These are phyloP conservation scores for Nannizzia gypsea DNA, from an alignment of 2,329 filamentous ascomycete species.

Conservation along the genomic window DNA sequence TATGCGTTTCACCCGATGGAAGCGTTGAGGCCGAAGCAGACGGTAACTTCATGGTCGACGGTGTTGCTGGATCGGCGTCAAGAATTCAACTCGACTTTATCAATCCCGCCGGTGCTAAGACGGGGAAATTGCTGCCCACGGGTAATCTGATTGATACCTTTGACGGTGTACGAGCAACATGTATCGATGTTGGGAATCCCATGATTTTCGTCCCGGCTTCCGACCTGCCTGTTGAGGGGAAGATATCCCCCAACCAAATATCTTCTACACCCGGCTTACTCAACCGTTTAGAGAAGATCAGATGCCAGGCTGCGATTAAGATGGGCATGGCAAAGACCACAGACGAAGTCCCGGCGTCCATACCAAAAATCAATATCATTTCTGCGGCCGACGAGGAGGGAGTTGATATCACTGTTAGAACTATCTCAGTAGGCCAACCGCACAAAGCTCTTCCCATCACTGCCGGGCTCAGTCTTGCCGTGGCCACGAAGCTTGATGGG, in stretches of 20 bases:
- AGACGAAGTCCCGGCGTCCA: slow-evolving; percentile 41
- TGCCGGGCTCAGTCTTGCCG: slow-evolving; percentile 40
- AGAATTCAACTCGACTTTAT: slow-evolving; percentile 50
- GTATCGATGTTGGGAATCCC: slow-evolving; percentile 54
- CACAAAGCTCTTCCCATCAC: slow-evolving; percentile 48
- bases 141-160: slow-evolving; percentile 44
- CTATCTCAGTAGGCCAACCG: slow-evolving; percentile 45
- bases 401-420: slow-evolving; percentile 35
- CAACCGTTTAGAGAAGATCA: slow-evolving; percentile 43
- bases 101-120: slow-evolving; percentile 52
- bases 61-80: slow-evolving; percentile 48
- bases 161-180: slow-evolving; percentile 40
- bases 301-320: slow-evolving; percentile 43
- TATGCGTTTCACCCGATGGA: slow-evolving; percentile 20
- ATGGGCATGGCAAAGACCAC: slow-evolving; percentile 48
- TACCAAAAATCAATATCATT: slow-evolving; percentile 54
- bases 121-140: slow-evolving; percentile 50
- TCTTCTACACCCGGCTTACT: slow-evolving; percentile 37
- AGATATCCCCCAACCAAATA: slow-evolving; percentile 44
- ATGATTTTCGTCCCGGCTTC: slow-evolving; percentile 49
- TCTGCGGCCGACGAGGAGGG: slow-evolving; percentile 25
- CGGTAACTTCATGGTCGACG: slow-evolving; percentile 52
- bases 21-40: slow-evolving; percentile 38
- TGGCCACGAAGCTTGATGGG: slow-evolving; percentile 37
- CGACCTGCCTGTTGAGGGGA: slow-evolving; percentile 38